Evolutionary conservation across 2,329 filamentous ascomycete species (phyloP), one percentile per base, ranked within the genome.

Genomic region (Aotearoamyces nothofagi): DNA sequence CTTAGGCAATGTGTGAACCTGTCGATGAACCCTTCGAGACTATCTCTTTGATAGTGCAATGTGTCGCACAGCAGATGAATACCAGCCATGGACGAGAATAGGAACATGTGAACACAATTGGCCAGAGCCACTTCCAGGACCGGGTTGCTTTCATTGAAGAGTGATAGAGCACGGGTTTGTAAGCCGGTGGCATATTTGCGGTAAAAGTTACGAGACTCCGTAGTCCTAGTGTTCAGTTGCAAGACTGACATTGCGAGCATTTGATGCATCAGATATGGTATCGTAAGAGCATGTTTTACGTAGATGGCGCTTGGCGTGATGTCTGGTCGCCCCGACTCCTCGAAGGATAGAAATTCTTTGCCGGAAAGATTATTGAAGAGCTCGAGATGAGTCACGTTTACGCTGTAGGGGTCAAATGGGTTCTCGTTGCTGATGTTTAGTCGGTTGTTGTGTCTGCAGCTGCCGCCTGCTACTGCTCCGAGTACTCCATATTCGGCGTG

Each of bases 51-150:
- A 16, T 38, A 44, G 15, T 43, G 26, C 0, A 55, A 39, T 1
- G 47, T 46, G 10, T 53, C 46, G 24, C 44, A 47, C 9, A 57
- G 44, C 17, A 49, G 41, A 30, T 54, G 50, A 7, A 52, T 40
- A 28, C 47, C 43, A 5, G 45, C 29, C 2, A 42, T 15, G 1
- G 39, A 34, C 4, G 44, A 36, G 24, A 46, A 46, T 3, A 46
- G 23, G 17, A 44, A 44, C 9, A 33, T 28, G 3, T 35, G 24
- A 6, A 39, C 26, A 12, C 29, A 38, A 22, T 38, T 43, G 2
- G 10, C 22, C 3, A 39, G 25, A 1, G 32, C 33, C 9, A 40
- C 27, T 22, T 41, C 26, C 15, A 34, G 22, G 14, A 36, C 33
- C 15, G 38, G 31, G 28, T 44, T 44, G n/a, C n/a, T n/a, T n/a